phyloP scores from a whole-genome alignment of 768 basidiomycete species.

The Mycena rosella region DNA sequence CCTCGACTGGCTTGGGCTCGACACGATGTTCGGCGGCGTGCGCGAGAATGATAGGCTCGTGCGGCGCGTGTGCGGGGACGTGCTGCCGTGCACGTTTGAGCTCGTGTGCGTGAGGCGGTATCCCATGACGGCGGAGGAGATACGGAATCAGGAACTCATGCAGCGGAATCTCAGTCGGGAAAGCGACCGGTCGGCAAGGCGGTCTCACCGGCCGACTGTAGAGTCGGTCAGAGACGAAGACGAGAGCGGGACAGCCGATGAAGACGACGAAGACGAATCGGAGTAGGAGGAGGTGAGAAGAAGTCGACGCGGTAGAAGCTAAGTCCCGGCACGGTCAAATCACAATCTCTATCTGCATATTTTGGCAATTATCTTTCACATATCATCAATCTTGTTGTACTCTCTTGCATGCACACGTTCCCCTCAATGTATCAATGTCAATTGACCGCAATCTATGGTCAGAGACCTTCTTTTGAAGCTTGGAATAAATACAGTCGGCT shows the following conservation, averaged over 20 bases:
- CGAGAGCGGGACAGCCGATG: not conserved
- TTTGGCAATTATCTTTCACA: conserved; percentile 23
- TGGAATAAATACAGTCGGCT: no score
- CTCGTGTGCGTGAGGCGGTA: conserved; percentile 64
- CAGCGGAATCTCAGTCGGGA: conserved; percentile 43
- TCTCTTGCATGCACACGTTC: conserved; percentile 16
- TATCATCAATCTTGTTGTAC: conserved; percentile 30
- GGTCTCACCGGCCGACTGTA: conserved; percentile 24
- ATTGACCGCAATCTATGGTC: no score
- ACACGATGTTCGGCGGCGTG: conserved; percentile 76
- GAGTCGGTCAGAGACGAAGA: conserved; percentile 25
- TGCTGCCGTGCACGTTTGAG: conserved; percentile 71
- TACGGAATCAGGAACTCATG: conserved; percentile 60
- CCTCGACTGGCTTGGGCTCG: conserved; percentile 73
- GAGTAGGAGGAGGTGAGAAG: conserved; percentile 11
- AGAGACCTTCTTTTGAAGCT: no score
- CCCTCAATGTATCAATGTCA: conserved; percentile 4
- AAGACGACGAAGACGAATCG: conserved; percentile 11
- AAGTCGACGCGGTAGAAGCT: conserved; percentile 14
- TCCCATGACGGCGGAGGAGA: conserved; percentile 63
- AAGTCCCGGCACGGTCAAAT: not conserved
- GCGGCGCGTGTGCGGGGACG: conserved; percentile 58
- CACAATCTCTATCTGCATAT: conserved; percentile 1
- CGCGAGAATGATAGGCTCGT: conserved; percentile 58
- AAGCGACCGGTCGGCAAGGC: conserved; percentile 40